Conservation (phyloP, 1,284 basidiomycete genomes). For the Coriolopsis trogii region DNA sequence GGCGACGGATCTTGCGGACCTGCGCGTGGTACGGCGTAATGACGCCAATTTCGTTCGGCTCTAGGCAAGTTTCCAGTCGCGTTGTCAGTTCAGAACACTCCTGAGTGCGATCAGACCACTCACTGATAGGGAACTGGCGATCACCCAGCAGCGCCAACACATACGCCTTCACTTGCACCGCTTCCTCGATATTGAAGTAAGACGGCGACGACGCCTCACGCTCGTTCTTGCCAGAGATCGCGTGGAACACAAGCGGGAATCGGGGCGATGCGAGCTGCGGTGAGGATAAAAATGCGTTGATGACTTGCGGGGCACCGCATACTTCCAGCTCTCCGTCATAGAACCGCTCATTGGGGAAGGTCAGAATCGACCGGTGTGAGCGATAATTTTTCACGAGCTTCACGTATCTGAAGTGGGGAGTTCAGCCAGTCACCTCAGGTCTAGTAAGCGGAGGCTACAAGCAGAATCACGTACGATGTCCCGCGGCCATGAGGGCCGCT, state of each 20-base stretch:
- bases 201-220: constrained; percentile 46
- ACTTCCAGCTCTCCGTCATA: constrained; percentile 53
- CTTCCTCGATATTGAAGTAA: constrained; percentile 50
- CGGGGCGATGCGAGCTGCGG: constrained; percentile 35
- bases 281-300: constrained; percentile 39
- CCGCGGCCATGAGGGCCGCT: constrained; percentile 33
- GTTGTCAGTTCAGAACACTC: too few species aligned
- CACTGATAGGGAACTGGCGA: constrained; percentile 4
- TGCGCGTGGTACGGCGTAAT: constrained; percentile 62
- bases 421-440: not conserved
- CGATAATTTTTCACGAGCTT: constrained; percentile 60
- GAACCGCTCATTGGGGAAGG: constrained; percentile 59
- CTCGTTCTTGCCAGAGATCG: constrained; percentile 44
- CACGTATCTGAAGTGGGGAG: constrained; percentile 40
- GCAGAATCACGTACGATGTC: constrained; percentile 38
- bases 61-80: too few species aligned
- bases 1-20: constrained; percentile 45
- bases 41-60: constrained; percentile 48
- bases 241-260: constrained; percentile 52
- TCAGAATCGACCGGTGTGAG: constrained; percentile 56
- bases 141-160: constrained; percentile 32
- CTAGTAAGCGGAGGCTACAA: not conserved
- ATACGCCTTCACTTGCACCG: constrained; percentile 43
- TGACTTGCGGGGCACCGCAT: constrained; percentile 41
- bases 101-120: not conserved